Conservation (phyloP, 306 rosid species). For the Malus domestica region ASM211411v1 NC_041791.1:35022501-35023000, state of each 20-base stretch:
- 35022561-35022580: slow-evolving; percentile 18
- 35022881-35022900: slow-evolving; percentile 10
- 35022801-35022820: slow-evolving; percentile 9
- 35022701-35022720: slow-evolving; percentile 25
- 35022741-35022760: slow-evolving; percentile 12
- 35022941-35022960: slow-evolving; percentile 5
- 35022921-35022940: neutral
- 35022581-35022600: slow-evolving; percentile 18
- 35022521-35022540: slow-evolving; percentile 12
- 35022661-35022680: slow-evolving; percentile 16
- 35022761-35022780: slow-evolving; percentile 22
- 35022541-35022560: slow-evolving; percentile 14
- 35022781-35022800: slow-evolving; percentile 18
- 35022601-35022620: slow-evolving; percentile 17
- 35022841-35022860: slow-evolving; percentile 35
- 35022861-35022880: neutral
- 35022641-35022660: slow-evolving; percentile 22
- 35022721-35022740: slow-evolving; percentile 24
- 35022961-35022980: slow-evolving; percentile 21
- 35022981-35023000: slow-evolving; percentile 51
- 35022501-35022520: slow-evolving; percentile 18
- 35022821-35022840: slow-evolving; percentile 11
- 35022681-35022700: slow-evolving; percentile 13
- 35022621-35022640: slow-evolving; percentile 13
- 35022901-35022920: neutral